phyloP scores from a whole-genome alignment of 805 yeast species.

The Candida hispaniensis region DNA sequence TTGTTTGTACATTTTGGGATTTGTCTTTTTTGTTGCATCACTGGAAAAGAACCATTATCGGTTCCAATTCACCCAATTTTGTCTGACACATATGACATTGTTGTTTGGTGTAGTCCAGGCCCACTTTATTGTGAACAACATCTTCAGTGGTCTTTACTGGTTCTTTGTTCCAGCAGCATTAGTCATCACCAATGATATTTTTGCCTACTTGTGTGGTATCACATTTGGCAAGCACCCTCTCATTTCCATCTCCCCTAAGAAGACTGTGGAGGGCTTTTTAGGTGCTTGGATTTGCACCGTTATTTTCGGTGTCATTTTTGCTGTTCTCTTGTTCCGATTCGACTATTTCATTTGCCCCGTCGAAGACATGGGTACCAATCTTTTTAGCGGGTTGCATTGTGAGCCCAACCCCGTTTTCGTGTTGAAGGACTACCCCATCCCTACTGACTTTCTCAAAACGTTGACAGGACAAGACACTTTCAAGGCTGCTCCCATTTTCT shows the following conservation, averaged over 20 bases:
- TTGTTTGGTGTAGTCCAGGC: slow-evolving; percentile 87
- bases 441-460: slow-evolving; percentile 47
- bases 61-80: slow-evolving; percentile 89
- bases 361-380: slow-evolving; percentile 41
- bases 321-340: slow-evolving; percentile 52
- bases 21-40: slow-evolving; percentile 81
- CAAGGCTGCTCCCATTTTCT: slow-evolving; percentile 72
- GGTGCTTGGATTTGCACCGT: slow-evolving; percentile 97
- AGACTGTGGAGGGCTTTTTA: slow-evolving; percentile 92
- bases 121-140: slow-evolving; percentile 81
- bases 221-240: slow-evolving; percentile 90
- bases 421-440: slow-evolving; percentile 67
- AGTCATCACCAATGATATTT: slow-evolving; percentile 89
- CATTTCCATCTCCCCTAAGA: slow-evolving; percentile 89
- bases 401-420: slow-evolving; percentile 83
- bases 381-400: slow-evolving; percentile 57
- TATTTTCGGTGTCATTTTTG: slow-evolving; percentile 53
- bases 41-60: slow-evolving; percentile 79
- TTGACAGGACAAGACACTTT: slow-evolving; percentile 39
- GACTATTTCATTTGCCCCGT: slow-evolving; percentile 86
- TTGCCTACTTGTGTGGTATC: slow-evolving; percentile 94
- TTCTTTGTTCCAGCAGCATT: slow-evolving; percentile 82
- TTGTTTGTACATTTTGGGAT: slow-evolving; percentile 73
- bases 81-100: slow-evolving; percentile 89
- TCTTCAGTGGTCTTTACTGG: slow-evolving; percentile 88